Evolutionary conservation across 805 yeast species (phyloP), one percentile per base, ranked within the genome.

Genomic region (Yarrowia alimentaria): DNA sequence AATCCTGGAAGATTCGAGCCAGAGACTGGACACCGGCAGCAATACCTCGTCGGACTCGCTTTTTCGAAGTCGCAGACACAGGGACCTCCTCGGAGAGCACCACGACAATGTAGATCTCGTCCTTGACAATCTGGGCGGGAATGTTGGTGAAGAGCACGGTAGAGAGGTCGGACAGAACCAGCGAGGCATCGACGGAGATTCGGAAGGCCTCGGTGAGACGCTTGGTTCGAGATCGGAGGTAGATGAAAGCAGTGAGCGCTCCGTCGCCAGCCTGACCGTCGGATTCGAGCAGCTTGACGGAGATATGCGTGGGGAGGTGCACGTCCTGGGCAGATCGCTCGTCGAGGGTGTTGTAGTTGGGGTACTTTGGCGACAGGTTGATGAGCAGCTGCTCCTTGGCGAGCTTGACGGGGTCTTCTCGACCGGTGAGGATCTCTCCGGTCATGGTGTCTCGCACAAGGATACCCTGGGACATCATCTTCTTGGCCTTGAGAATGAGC

Each of bases 21-120:
- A 88, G 81, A 66, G 88, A 95, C 29, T 87, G 77, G 12, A 84
- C 93, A 64, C 96, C 96, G 3, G 89, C 90, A 29, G 91, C 93
- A 12, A 88, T 78, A 53, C 95, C 95, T 61, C 82, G 81, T 61
- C 85, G 80, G 40, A 83, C 75, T 16, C 12, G 35, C 29, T 35
- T 22, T 19, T 51, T 53, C 19, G 47, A 21, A 6, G 52, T 26
- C 66, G 64, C 13, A 52, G 50, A n/a, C 54, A 81, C 66, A 30
- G 77, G 74, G 43, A 85, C 74, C 38, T 78, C 80, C 64, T 88
- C 95, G 6, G 85, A 81, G 52, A 88, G 68, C 4, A 83, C 75
- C 0, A 87, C 91, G 29, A 83, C 94, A 56, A 88, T 71, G 60
- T 81, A 88, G 28, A 86, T 78, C 57, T 84, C 79, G 35, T 80